Base-by-base conservation (phyloP, 805 yeast species). In the Lipomyces chichibuensis region DNA sequence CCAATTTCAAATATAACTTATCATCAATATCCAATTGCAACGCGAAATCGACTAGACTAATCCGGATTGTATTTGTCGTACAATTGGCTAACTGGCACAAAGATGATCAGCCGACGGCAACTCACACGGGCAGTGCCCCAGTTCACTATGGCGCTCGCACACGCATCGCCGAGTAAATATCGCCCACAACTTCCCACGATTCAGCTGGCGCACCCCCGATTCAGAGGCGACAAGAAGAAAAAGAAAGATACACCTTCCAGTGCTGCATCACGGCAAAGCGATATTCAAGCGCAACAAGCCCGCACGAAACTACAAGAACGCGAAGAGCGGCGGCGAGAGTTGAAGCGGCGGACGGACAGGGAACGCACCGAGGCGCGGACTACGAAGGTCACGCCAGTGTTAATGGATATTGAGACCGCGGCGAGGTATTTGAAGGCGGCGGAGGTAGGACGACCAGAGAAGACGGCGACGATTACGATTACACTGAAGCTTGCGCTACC, bases 401-500 rank as follows among this genome's bases (percentile, higher is more conserved):
- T 86, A 75, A 86, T 90, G 89, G 69, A 63, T 60, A 82, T 92
- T 7, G 85, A 90, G 5, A 78, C 80, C 9, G 37, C 98, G 1
- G 77, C 92, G 77, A 84, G 90, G 73, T 92, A 87, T 75, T 76
- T 94, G 65, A 83, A 97, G 70, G 97, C 98, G 0, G 86, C 92
- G 4, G 97, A 92, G 77, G 96, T 92, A 4, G 98, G 99, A 4
- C 86, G 90, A 75, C 86, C 94, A 2, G 80, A 83, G 3, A 79
- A 84, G n/a, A 87, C 87, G 72, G 87, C 94, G 27, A 88, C 93
- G 29, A 81, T 94, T 53, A 81, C 90, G 20, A 78, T 90, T 63
- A 85, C 88, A 62, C 83, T 91, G 20, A 80, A 85, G 20, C 82
- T 92, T 37, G 84, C 88, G 11, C 86, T 88, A 25, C 94, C 89